Base-by-base conservation (phyloP, 805 yeast species). In the Kodamaea sagamina region DNA sequence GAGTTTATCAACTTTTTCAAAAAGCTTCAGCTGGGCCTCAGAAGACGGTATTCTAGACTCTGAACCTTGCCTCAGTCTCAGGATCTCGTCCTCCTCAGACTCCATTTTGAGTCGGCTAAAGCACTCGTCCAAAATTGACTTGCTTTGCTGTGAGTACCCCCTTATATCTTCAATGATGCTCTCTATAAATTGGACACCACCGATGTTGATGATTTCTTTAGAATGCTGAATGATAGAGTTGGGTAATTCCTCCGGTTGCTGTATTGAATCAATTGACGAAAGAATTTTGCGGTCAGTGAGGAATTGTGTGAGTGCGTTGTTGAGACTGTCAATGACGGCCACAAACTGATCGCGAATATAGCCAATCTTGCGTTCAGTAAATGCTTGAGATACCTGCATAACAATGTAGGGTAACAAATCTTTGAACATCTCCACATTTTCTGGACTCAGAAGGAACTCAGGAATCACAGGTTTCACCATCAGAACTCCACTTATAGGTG, bases 401-500 rank as follows among this genome's bases (percentile, higher is more conserved):
- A 87, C 77, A 3, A 73, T 61, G 49, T 76, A 77, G 0, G 97
- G 96, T 2, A 89, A 56, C 2, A 89, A 61, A 15, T 77, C 77
- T n/a, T 65, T 62, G 51, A 89, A 83, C n/a, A 82, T 43, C 0
- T 65, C 64, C 44, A 53, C 46, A 17, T 27, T 31, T 6, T 56
- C 42, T 3, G 75, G 71, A 0, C 51, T 53, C 3, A 52, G 47
- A 1, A 79, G 17, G 11, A 48, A 42, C 6, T 51, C 54, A 0
- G 78, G 62, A 2, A 63, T 65, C 31, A 63, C 49, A 0, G 79
- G 65, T 40, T 77, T 77, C 1, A 84, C 88, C 72, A 85, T 78
- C 4, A 75, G 59, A 0, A 81, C 82, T 1, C 75, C 75, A 1
- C 62, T 55, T 3, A 81, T 66, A 0, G 67, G 53, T 0, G 77